These are phyloP conservation scores for Arthroderma uncinatum DNA, from an alignment of 2,329 filamentous ascomycete species.

Conservation along the genomic window DNA sequence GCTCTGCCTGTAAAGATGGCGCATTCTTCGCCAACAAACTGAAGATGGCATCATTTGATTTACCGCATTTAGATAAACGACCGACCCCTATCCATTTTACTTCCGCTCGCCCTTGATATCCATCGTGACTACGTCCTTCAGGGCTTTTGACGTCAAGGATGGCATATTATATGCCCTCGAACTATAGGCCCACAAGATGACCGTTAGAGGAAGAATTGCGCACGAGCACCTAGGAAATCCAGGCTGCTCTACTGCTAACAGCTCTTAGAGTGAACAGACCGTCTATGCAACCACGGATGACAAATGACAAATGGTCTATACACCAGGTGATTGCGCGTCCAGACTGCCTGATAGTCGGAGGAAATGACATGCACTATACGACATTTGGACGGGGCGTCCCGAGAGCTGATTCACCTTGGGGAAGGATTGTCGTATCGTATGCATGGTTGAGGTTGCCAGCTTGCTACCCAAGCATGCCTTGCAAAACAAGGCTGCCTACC, in stretches of 20 bases:
- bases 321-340: no score
- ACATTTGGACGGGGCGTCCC: not conserved
- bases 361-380: no score
- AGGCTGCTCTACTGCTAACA: not conserved
- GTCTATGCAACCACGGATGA: not conserved
- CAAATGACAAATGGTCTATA: no score
- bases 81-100: not conserved
- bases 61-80: not conserved
- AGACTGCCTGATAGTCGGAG: no score
- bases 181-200: not conserved
- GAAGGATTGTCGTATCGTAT: not conserved
- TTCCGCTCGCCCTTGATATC: not conserved
- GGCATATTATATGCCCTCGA: not conserved
- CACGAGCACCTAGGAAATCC: not conserved
- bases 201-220: not conserved
- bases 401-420: not conserved
- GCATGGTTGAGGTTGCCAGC: not conserved
- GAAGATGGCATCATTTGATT: not conserved
- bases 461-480: constrained; percentile 1
- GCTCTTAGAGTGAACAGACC: not conserved
- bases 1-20: not conserved
- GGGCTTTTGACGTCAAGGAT: not conserved
- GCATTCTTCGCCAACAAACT: no score
- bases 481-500: not conserved
- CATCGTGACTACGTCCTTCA: not conserved